Evolutionary conservation across 352 stramenopile species (phyloP), one percentile per base, ranked within the genome.

Genomic region (Pythium scleroteichum): DNA sequence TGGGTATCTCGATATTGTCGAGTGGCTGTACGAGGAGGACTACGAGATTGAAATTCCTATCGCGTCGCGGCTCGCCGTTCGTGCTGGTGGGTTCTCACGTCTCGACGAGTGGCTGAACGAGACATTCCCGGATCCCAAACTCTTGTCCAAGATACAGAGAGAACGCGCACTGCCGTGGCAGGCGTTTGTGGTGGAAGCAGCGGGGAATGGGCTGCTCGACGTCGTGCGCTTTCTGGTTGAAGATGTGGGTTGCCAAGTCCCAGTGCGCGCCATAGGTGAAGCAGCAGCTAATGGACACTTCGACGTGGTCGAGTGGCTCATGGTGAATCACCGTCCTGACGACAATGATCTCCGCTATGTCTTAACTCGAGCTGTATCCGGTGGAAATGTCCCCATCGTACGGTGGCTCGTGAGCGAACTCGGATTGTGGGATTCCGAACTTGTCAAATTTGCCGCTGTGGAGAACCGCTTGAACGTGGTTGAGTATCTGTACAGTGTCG

Each of bases 1-100:
- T 26, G 62, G 62, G 1, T 48, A 65, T 13, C 27, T 69, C 5
- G 46, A 61, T 8, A 52, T 69, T 2, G 54, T 64, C 8, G 29
- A 44, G 50, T 68, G 45, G 42, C 39, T 68, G 7, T 16, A 62
- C 7, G 22, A 53, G 10, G 19, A 61, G 7, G 46, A 48, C 14
- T 49, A 20, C 4, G 52, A 61, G 29, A 32, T 53, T 12, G 53
- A 47, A 20, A 47, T 23, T 20, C 49, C 46, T 1, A 13, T 60
- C 7, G 49, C 27, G 13, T 52, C 24, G 9, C 59, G 50, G 5
- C 24, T 45, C 14, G 17, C 41, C 1, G 42, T 52, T 2, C 42
- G 29, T 39, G 53, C 29, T 13, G 22, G 9, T 17, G 42, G 42
- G 19, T 52, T 44, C 16, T 12, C 24, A 2, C 19, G 46, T 4